Base-by-base conservation (phyloP, 495 filamentous ascomycete genomes). In the Pyronema omphalodes region DNA sequence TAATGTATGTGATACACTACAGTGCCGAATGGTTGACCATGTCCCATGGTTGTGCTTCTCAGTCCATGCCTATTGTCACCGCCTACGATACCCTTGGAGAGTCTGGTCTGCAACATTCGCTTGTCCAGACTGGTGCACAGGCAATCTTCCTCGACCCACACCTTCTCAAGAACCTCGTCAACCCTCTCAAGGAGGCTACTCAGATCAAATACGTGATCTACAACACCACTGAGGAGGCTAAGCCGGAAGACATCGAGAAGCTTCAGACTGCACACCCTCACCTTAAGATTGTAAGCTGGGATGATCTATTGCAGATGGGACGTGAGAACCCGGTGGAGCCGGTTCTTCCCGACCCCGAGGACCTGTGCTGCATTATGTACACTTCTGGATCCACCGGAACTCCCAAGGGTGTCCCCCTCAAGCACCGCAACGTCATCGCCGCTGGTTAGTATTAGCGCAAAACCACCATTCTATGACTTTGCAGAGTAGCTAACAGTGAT, bases 301-400 rank as follows among this genome's bases (percentile, higher is more conserved):
- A 94, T 51, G 87, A 95, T 40, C 70, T 98, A 55, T 68, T 77
- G 57, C 80, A 91, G 69, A 71, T 84, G 43, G 91, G 91, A 61
- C 76, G 87, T 67, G 80, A 85, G 57, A 91, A 93, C 64, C 80
- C 76, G 7, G 77, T 80, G 44, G 88, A 95, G 7, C 78, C 85
- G 14, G 80, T 85, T 14, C 83, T 87, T 39, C 88, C 91, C 3
- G 68, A 72, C 23, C 75, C 85, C 1, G 85, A 94, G 48, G 89
- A 94, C 66, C 77, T 98, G 9, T 91, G 84, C 75, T 94, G 91
- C 67, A 93, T 98, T 68, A 98, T 98, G 91, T 98, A 96, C 73
- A 98, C 91, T 1, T 96, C 91, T 34, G 91, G 91, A 43, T 94
- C 89, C n/a, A 98, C 91, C 4, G 91, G 91, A 48, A 78, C 88